Base-by-base conservation (phyloP, 768 basidiomycete species). In the Tylopilus rubrobrunneus region DNA sequence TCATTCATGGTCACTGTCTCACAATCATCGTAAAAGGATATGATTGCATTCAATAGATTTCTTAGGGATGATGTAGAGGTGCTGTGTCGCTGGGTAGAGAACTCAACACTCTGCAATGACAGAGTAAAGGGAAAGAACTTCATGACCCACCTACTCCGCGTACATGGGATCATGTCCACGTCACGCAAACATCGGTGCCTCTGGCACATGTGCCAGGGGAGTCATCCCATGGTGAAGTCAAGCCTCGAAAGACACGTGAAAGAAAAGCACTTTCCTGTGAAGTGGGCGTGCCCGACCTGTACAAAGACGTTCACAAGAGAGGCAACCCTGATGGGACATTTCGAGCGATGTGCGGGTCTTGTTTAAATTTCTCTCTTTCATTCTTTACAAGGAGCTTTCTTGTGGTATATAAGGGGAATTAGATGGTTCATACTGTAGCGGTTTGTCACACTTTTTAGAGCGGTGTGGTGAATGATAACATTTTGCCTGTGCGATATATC, bases 231-330 rank as follows among this genome's bases (percentile, higher is more conserved):
- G 56, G 21, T 3, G 37, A 51, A 39, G 31, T 44, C 55, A 19
- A 57, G 46, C 21, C 56, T 56, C 9, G 44, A 34, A 40, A 45
- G 56, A 11, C 56, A 58, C 9, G 8, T 45, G 4, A 45, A 29
- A 19, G 56, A 57, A 15, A 33, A 19, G 5, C 56, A 57, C 6
- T 5, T 29, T 2, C 49, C 39, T 1, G 33, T 57, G 14, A 47
- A 37, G 12, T 46, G 33, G 33, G 33, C 45, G 7, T 57, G 56
- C 27, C 48, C 56, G 8, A 37, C 44, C n/a, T 57, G 56, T 27
- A 6, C n/a, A 5, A 40, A 12, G 29, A 25, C 15, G 3, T 56
- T 57, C n/a, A 57, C 56, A 2, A 57, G 56, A 31, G 28, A 21
- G 23, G 5, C 9, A 8, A 51, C 9, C 21, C 23, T 56, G 34